These are phyloP conservation scores for Apiotrichum akiyoshidainum DNA, from an alignment of 1,284 basidiomycete species.

Conservation along the genomic window DNA sequence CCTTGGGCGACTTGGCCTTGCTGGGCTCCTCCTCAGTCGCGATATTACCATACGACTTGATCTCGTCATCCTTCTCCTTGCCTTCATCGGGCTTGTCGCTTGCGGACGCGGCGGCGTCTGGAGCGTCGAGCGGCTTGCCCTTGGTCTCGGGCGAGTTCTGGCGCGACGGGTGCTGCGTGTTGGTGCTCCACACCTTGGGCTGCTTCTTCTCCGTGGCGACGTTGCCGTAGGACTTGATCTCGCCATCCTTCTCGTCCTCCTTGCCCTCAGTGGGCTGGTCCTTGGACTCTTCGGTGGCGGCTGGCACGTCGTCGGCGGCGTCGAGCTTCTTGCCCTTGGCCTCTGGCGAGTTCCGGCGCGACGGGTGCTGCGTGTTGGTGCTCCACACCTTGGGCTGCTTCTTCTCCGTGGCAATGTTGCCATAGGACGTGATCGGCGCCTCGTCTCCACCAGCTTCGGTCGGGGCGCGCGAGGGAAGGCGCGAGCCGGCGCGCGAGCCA, in stretches of 20 bases:
- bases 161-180: conserved; percentile 15
- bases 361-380: conserved; percentile 26
- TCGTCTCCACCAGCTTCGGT: background rate
- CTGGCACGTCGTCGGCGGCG: background rate
- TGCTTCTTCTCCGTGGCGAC: conserved; percentile 9
- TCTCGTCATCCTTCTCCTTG: conserved; percentile 1
- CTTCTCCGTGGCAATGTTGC: conserved; percentile 8
- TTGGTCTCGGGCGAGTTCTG: background rate
- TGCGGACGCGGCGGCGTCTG: background rate
- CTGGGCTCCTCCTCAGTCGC: background rate
- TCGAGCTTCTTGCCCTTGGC: background rate
- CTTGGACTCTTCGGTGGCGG: too few relatives aligned
- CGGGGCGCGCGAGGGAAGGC: background rate
- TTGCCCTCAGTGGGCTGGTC: background rate
- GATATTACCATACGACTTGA: background rate
- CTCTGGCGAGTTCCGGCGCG: conserved; percentile 1
- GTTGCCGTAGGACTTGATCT: background rate
- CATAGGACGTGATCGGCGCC: background rate
- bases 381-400: conserved; percentile 26
- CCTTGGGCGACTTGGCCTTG: too few relatives aligned
- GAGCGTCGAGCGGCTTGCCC: background rate
- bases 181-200: conserved; percentile 34
- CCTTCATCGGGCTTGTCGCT: background rate
- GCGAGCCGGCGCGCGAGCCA: background rate
- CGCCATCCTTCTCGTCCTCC: background rate